A percentile compares a stretch with the other conserved stretches of the same genome.
These are phyloP conservation scores for Botrytis medusae DNA, from an alignment of 2,329 filamentous ascomycete genomes.

Conservation along the genomic window DNA sequence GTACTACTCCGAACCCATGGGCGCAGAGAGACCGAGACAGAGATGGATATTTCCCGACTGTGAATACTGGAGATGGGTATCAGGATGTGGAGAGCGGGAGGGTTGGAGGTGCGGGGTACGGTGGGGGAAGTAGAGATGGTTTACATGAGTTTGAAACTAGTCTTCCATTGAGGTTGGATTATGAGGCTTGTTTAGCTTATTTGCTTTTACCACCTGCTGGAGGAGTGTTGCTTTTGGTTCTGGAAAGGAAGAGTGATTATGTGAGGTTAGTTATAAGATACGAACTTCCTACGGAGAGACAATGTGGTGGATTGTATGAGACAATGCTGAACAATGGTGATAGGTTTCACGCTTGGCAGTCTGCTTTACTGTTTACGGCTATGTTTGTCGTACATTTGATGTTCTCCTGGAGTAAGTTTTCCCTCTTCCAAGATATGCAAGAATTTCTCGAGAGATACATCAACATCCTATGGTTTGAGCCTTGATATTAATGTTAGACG, in stretches of 20 bases:
- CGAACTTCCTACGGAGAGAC: too few relatives aligned
- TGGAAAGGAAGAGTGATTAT: conserved; percentile 96
- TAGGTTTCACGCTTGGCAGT: conserved; percentile 97
- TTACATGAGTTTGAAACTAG: conserved; percentile 89
- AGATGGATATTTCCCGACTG: conserved; percentile 24
- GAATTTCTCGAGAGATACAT: not conserved
- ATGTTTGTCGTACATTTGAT: conserved; percentile 77
- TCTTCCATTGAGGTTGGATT: conserved; percentile 79
- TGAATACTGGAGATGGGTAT: conserved; percentile 17
- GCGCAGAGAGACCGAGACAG: conserved; percentile 22
- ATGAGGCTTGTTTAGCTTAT: conserved; percentile 90
- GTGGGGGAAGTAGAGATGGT: conserved; percentile 43
- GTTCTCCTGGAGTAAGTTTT: conserved; percentile 70
- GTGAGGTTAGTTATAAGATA: conserved; percentile 57
- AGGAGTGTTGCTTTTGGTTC: conserved; percentile 76
- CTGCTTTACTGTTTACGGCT: conserved; percentile 75
- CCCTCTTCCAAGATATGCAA: too few relatives aligned
- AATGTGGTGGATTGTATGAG: not conserved
- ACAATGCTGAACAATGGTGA: conserved; percentile 12
- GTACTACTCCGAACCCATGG: conserved; percentile 19
- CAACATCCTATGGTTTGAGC: too few relatives aligned
- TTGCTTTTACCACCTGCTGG: conserved; percentile 81
- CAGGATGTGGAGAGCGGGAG: conserved; percentile 17
- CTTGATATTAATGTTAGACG: not conserved
- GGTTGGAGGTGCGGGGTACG: conserved; percentile 1